Evolutionary conservation across 805 yeast species (phyloP), one percentile per base, ranked within the genome.

Genomic region (Barnettozyma pratensis): DNA sequence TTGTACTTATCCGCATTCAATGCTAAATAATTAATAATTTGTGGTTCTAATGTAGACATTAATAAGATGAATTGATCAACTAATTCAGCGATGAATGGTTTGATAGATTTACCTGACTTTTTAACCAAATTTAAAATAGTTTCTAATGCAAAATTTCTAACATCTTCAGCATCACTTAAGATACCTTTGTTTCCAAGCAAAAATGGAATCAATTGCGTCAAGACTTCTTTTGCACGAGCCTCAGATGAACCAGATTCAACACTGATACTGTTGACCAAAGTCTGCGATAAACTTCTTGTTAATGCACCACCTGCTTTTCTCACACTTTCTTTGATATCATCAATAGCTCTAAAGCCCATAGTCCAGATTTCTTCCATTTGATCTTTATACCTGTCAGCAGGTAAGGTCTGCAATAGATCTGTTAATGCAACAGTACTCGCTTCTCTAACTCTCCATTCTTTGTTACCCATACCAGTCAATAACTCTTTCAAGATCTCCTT

Each of bases 261-360:
- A 41, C 79, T 82, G 12, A 86, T 73, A 27, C 78, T 72, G 38
- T 80, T 72, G 3, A 83, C 80, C 55, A 89, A 69, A 5, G 77
- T 73, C 14, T 81, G 74, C 0, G 96, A 80, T 29, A 91, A 71
- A 8, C 76, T 73, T 52, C 82, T 79, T 1, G 96, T 80, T 37
- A 94, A 69, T 35, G 76, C 76, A 37, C 74, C 68, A 8, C 96
- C 97, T 41, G 88, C 96, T 49, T 77, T 79, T 44, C 97, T 74
- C 4, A 94, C 97, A 67, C 95, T 86, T 36, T 88, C 97, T 64
- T 94, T 94, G 50, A 92, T 88, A 69, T 92, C 98, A 68, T 92
- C 99, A 77, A 92, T 79, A 0, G 80, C 79, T 59, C 99, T 76
- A 69, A 92, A 91, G 43, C 91, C 83, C 86, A 87, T 83, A 5